Evolutionary conservation across 495 filamentous ascomycete genomes (phyloP), one percentile per base, ranked within the genome.

Genomic region (Aspergillus avenaceus): DNA sequence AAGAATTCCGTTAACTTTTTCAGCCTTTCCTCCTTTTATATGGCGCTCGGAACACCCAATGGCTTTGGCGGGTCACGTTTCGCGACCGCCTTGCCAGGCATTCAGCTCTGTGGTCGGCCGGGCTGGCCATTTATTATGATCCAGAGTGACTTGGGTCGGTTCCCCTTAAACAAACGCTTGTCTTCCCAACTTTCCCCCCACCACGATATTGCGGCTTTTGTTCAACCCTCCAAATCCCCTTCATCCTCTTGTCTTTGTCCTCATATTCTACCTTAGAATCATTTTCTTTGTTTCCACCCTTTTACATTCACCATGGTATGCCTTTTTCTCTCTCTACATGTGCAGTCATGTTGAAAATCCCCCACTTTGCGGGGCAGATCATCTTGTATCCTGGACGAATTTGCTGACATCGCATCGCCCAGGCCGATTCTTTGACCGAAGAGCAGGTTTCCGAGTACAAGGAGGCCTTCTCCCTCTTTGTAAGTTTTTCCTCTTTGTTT

Each of bases 401-500:
- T 37, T 53, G 47, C 58, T 63, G 58, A 58, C 59, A 56, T 55
- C 49, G 47, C 49, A 54, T 44, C 41, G 8, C 50, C 61, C 64
- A 93, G 89, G 89, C 89, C 68, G 89, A 95, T 68, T 86, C 89
- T 66, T 83, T 98, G 57, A 97, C 93, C 61, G 93, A 97, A 80
- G 93, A 98, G 75, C 93, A 98, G 82, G 92, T 98, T 62, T 96
- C 92, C 68, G 93, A 98, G 78, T 98, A 97, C 77, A 98, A 97
- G 86, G 95, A 98, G 78, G 93, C 93, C 40, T 98, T 98, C 79
- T 98, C 93, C 69, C 86, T 98, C 29, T 98, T 98, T 73, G 93
- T 98, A 82, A 87, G 93, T 91, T 25, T 14, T 59, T 31, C 41
- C 3, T 44, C 9, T 23, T 28, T 16, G 9, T 8, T 14, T 24